Evolutionary conservation across 257 asterid species (phyloP), one percentile per base, ranked within the genome.

Genomic region (Solanum ossicruentum): DNA sequence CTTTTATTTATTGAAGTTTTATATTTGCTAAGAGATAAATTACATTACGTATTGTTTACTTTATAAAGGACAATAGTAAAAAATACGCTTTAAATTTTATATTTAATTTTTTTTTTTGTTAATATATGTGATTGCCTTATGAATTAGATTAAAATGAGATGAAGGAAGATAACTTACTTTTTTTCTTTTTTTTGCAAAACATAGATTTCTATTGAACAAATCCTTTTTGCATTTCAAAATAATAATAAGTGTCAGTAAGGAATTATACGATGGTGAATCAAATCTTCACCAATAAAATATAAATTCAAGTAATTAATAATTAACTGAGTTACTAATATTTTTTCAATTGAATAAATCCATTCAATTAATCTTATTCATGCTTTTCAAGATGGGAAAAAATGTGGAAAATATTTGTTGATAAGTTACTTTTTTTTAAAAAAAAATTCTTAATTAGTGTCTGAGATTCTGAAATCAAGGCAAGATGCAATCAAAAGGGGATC

Each of bases 231-330:
- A 4, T 36, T 36, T 36, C 41, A 36, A 36, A 36, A 36, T 36
- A 36, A 36, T 36, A 36, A 36, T 36, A 36, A 3, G 6, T 36
- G 7, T 5, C 41, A 6, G 6, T 36, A 36, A 36, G 41, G 41
- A 9, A 58, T 10, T 58, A 10, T 12, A 6, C n/a, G 28, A 20
- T 20, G 8, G 28, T 2, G 13, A n/a, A 63, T 23, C 7, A 4
- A 63, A 12, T 12, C 3, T 3, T 60, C 67, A 60, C 16, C 32
- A 1, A 0, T 16, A 60, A n/a, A 3, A 7, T 60, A 2, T n/a
- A 60, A 60, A 1, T n/a, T 60, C 1, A 60, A n/a, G 3, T 4
- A 60, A 21, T 0, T 4, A 21, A 21, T 0, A 15, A 60, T 63
- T 11, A 63, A 23, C 0, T 60, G 23, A 7, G 8, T 0, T 60